Evolutionary conservation across 2,329 filamentous ascomycete genomes (phyloP).

Genomic region (Rhynchosporium secalis): DNA sequence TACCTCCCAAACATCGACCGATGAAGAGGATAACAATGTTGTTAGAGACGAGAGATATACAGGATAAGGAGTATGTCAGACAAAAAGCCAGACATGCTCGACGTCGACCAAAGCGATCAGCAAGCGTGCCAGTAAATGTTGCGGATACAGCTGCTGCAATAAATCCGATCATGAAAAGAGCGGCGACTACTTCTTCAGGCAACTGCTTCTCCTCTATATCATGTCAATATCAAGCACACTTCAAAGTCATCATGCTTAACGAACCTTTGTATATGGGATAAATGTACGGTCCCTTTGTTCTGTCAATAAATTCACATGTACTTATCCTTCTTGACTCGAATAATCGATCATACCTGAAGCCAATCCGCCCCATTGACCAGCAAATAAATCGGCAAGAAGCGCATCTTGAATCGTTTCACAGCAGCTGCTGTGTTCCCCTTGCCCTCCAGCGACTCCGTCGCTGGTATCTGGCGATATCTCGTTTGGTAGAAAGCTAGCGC

Average conservation of each 20-base stretch:
- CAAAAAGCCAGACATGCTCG: constrained; percentile 56
- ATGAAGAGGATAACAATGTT: constrained; percentile 47
- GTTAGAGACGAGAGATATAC: constrained; percentile 50
- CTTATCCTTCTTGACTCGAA: no score
- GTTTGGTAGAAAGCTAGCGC: constrained; percentile 19
- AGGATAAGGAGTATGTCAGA: constrained; percentile 52
- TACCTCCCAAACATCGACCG: constrained; percentile 54
- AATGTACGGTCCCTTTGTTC: constrained; percentile 32
- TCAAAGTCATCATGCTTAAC: background rate
- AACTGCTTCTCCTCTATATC: constrained; percentile 31
- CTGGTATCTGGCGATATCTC: constrained; percentile 11
- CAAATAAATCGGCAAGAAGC: constrained; percentile 46
- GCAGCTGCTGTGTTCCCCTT: constrained; percentile 18
- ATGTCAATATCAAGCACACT: background rate
- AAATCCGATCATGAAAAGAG: constrained; percentile 34
- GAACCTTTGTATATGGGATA: constrained; percentile 37
- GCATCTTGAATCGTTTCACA: constrained; percentile 30
- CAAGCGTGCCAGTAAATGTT: constrained; percentile 32
- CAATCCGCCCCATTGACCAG: constrained; percentile 52
- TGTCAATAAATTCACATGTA: background rate
- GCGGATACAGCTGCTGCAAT: constrained; percentile 33
- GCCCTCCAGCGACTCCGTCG: constrained; percentile 4
- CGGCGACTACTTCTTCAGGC: constrained; percentile 31
- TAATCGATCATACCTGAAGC: constrained; percentile 44
- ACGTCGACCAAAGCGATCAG: constrained; percentile 42